Percentiles rank a stretch among this genome's conserved stretches.
These are phyloP conservation scores for Erysimum cheiranthoides DNA, from an alignment of 345 rosid species.

Conservation along the genomic window DNA sequence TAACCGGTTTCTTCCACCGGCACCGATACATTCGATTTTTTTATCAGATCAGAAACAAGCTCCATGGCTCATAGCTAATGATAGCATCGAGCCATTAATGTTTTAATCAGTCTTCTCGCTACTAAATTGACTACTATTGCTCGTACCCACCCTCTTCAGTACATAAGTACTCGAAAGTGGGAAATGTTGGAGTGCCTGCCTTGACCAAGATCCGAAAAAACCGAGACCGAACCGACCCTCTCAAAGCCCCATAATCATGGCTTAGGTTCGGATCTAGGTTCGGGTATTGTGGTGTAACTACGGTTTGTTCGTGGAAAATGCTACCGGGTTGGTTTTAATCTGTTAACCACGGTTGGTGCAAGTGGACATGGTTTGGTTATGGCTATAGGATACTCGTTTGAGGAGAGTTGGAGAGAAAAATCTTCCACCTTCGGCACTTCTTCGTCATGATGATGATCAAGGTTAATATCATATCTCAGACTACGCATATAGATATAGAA, in stretches of 20 bases:
- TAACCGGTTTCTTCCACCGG: conserved; percentile 47
- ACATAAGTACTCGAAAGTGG: conserved; percentile 22
- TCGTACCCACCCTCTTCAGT: conserved; percentile 36
- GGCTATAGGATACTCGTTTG: conserved; percentile 47
- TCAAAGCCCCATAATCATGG: conserved; percentile 51
- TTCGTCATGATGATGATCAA: conserved; percentile 36
- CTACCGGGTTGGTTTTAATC: conserved; percentile 28
- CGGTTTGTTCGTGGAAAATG: conserved; percentile 45
- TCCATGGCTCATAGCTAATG: conserved; percentile 62
- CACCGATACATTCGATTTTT: conserved; percentile 17
- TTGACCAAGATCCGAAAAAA: conserved; percentile 73
- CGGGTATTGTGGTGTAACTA: conserved; percentile 44
- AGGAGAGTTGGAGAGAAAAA: conserved; percentile 64
- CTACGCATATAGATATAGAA: conserved; percentile 48
- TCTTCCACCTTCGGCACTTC: conserved; percentile 78
- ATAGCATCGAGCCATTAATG: conserved; percentile 48
- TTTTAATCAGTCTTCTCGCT: conserved; percentile 30
- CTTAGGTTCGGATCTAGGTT: conserved; percentile 36
- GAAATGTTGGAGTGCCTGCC: conserved; percentile 47
- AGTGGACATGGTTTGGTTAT: conserved; percentile 41
- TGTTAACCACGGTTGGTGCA: conserved; percentile 41
- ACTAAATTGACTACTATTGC: conserved; percentile 22
- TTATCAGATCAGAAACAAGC: conserved; percentile 46
- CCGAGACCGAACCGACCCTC: conserved; percentile 58
- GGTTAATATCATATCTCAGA: conserved; percentile 55